Evolutionary conservation across 2,329 filamentous ascomycete genomes (phyloP), one percentile per base, ranked within the genome.

Genomic region (Fusarium torreyae): DNA sequence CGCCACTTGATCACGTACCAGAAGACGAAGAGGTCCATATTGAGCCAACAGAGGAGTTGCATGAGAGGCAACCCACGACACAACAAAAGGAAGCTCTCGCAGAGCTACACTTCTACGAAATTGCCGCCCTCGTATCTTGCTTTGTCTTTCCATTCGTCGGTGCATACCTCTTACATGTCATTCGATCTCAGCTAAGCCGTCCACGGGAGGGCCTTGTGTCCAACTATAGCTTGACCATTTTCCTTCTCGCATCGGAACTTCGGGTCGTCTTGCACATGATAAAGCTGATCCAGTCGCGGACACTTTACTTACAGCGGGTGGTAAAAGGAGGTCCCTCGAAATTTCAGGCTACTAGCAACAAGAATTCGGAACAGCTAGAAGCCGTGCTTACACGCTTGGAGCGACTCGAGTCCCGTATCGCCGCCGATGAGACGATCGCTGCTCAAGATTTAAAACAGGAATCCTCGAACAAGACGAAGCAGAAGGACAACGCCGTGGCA

Each of bases 151-250:
- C 95, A 1, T 75, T 93, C 1, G 76, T 94, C 6, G 92, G 93
- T n/a, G 92, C 94, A 28, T 96, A 92, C 80, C 83, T 98, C 39
- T 84, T 98, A 13, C 94, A 98, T 76, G 83, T 88, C 20, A 92
- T 98, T 61, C 89, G 95, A 51, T 87, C 86, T 10, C 93, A 95
- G 73, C 87, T 98, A 18, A 94, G 92, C 24, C 87, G 92, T 3
- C 93, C 92, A 0, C 94, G 94, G 0, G 94, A 97, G 77, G 93
- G 93, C 2, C 84, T 98, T 13, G 91, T 98, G 8, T 97, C 94
- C 6, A 93, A 97, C 78, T 97, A 95, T 81, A 98, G 98, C 78
- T 85, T 98, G 56, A 94, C 91, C 14, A 93, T 98, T 53, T 98
- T 98, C 78, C 84, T 97, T 4, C 86, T 97, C 18, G 93, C 92